Conservation (phyloP, 495 filamentous ascomycete species). For the Daldinia decipiens region DNA sequence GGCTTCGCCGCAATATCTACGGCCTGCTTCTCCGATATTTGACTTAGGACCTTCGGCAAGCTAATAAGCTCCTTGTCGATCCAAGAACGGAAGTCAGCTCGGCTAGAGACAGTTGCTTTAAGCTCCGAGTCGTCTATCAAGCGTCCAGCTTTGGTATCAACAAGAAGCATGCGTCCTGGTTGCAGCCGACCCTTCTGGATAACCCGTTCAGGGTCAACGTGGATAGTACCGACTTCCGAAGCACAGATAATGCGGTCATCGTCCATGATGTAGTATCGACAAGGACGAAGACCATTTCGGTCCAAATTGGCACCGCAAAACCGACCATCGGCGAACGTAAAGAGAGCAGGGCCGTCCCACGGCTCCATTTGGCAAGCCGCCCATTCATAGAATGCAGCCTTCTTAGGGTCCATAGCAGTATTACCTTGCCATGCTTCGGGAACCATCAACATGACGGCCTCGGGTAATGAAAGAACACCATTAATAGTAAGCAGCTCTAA, state of each 20-base stretch:
- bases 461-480: slow-evolving; percentile 93
- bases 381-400: slow-evolving; percentile 99
- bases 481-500: slow-evolving; percentile 96
- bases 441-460: slow-evolving; percentile 99
- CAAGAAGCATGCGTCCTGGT: slow-evolving; percentile 96
- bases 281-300: slow-evolving; percentile 95
- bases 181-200: slow-evolving; percentile 95
- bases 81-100: slow-evolving; percentile 90
- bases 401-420: slow-evolving; percentile 88
- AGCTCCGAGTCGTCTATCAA: slow-evolving; percentile 97
- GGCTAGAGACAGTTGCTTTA: slow-evolving; percentile 85
- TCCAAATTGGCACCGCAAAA: slow-evolving; percentile 99
- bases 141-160: slow-evolving; percentile 93
- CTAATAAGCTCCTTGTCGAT: slow-evolving; percentile 87
- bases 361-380: slow-evolving; percentile 99
- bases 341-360: slow-evolving; percentile 97
- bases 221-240: slow-evolving; percentile 96
- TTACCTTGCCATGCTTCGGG: slow-evolving; percentile 99
- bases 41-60: slow-evolving; percentile 71
- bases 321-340: slow-evolving; percentile 96
- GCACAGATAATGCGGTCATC: slow-evolving; percentile 99
- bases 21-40: slow-evolving; percentile 43
- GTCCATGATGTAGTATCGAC: slow-evolving; percentile 97
- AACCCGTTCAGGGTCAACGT: slow-evolving; percentile 88
- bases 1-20: slow-evolving; percentile 72